A percentile compares a stretch with the other conserved stretches of the same genome.
Evolutionary conservation across 1,284 basidiomycete species (phyloP).

Genomic region (Puccinia novopanici): DNA sequence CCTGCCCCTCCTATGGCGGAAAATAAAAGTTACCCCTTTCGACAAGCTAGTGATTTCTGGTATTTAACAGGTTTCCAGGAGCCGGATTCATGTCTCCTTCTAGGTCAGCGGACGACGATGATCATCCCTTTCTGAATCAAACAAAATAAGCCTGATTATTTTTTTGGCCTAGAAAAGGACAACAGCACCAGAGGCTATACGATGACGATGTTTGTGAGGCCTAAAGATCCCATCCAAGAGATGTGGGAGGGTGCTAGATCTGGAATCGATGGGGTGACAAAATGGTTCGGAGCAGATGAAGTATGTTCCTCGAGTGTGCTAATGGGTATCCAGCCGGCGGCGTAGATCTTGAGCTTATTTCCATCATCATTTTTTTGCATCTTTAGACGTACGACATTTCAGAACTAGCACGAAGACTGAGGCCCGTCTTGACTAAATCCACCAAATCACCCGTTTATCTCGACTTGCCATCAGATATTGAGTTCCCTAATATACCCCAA

Average conservation of each 20-base stretch:
- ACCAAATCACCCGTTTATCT: slow-evolving; percentile 33
- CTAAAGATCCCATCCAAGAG: slow-evolving; percentile 75
- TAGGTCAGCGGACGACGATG: slow-evolving; percentile 18
- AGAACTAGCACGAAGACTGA: slow-evolving; percentile 27
- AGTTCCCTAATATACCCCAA: slow-evolving; percentile 60
- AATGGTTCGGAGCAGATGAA: slow-evolving; percentile 58
- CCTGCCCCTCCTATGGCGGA: not conserved
- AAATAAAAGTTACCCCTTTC: slow-evolving; percentile 30
- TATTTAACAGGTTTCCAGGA: slow-evolving; percentile 45
- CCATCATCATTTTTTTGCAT: not conserved
- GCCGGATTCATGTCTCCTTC: slow-evolving; percentile 36
- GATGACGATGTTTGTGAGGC: slow-evolving; percentile 83
- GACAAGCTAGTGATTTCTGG: slow-evolving; percentile 44
- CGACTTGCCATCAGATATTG: slow-evolving; percentile 35
- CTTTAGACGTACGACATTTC: slow-evolving; percentile 29
- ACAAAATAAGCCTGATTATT: slow-evolving; percentile 4
- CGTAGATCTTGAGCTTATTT: not conserved
- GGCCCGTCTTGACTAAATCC: slow-evolving; percentile 25
- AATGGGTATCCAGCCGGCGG: not conserved
- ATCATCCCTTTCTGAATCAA: not conserved
- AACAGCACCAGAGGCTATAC: slow-evolving; percentile 74
- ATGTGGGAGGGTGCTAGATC: slow-evolving; percentile 85
- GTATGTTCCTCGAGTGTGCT: slow-evolving; percentile 23
- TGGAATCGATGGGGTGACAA: slow-evolving; percentile 55
- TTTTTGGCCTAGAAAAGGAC: slow-evolving; percentile 64